phyloP scores from a whole-genome alignment of 306 rosid genomes.

The Fragaria ananassa region DNA sequence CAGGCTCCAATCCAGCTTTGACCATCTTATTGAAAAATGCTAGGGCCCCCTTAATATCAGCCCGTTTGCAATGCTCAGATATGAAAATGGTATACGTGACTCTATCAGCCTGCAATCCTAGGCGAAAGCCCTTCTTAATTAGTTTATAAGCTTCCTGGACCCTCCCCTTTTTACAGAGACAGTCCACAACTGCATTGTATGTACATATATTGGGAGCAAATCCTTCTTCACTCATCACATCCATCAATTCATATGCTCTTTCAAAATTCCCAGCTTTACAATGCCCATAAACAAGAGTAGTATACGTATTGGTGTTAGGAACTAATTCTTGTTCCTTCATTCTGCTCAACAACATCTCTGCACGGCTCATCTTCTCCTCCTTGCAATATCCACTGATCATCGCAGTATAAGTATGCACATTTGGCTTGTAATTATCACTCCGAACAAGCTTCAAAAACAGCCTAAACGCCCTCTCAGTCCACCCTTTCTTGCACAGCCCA shows the following conservation, averaged over 20 bases:
- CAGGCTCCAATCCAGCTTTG: constrained; percentile 70
- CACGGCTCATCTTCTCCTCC: constrained; percentile 64
- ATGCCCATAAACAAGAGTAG: constrained; percentile 72
- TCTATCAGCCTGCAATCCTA: constrained; percentile 51
- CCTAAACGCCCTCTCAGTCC: constrained; percentile 94
- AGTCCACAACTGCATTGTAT: constrained; percentile 66
- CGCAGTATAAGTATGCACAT: constrained; percentile 79
- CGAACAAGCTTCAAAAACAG: constrained; percentile 88
- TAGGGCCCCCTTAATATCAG: constrained; percentile 51
- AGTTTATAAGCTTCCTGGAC: constrained; percentile 60
- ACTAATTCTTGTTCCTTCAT: constrained; percentile 84
- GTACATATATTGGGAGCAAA: constrained; percentile 66
- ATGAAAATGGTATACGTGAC: constrained; percentile 75
- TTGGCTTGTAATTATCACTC: constrained; percentile 73
- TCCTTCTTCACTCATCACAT: constrained; percentile 64
- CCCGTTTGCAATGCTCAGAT: constrained; percentile 65
- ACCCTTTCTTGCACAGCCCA: constrained; percentile 94
- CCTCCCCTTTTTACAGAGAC: constrained; percentile 75
- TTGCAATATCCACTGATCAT: constrained; percentile 84
- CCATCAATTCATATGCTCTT: constrained; percentile 63
- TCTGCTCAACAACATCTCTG: constrained; percentile 77
- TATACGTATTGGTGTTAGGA: constrained; percentile 75
- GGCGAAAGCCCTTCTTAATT: constrained; percentile 41
- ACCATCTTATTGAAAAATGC: constrained; percentile 75
- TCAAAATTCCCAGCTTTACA: constrained; percentile 66